Base-by-base conservation (phyloP, 768 basidiomycete genomes). In the Rhodotorula babjevae region DNA sequence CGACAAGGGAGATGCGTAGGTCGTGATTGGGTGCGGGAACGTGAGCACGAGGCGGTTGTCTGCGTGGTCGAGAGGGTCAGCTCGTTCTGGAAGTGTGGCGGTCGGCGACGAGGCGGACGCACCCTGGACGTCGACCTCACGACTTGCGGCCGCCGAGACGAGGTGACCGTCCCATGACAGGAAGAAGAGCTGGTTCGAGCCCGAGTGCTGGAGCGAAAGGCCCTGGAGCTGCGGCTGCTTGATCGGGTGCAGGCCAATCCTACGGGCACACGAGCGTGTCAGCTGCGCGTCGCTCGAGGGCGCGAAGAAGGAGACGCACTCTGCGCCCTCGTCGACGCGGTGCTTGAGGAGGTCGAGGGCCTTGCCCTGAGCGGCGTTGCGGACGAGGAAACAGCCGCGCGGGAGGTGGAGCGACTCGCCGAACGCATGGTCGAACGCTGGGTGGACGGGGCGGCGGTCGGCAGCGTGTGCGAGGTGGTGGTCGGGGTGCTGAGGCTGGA, bases 331-430 rank as follows among this genome's bases (percentile, higher is more conserved):
- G 59, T 65, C 31, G 42, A 15, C 0, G 14, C 56, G 53, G 63
- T 72, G 71, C 1, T 33, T 36, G 44, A 72, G 42, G 5, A 72
- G 40, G 58, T 72, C 71, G 50, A 72, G 63, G 12, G 71, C 31
- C 47, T 72, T 72, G 50, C 71, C 71, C 46, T 64, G 63, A 1
- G 71, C 71, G 46, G 49, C 42, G 53, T 72, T 72, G 44, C 67
- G n/a, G 19, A 72, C 29, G 62, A 72, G 47, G 59, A 72, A 72
- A 46, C 56, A 68, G 58, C 71, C 71, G 11, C 23, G 40, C 5
- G 71, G 71, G 10, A 72, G 63, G 52, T 50, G 29, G 14, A 65
- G 56, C 15, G 55, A 33, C n/a, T 52, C 19, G 21, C 58, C 61
- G 33, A n/a, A 52, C 12, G 16, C 40, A 42, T 61, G 66, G 25